Percentiles rank a stretch among this genome's conserved stretches.
Conservation (phyloP, 2,329 filamentous ascomycete species). For the Aspergillus pseudoglaucus region DNA sequence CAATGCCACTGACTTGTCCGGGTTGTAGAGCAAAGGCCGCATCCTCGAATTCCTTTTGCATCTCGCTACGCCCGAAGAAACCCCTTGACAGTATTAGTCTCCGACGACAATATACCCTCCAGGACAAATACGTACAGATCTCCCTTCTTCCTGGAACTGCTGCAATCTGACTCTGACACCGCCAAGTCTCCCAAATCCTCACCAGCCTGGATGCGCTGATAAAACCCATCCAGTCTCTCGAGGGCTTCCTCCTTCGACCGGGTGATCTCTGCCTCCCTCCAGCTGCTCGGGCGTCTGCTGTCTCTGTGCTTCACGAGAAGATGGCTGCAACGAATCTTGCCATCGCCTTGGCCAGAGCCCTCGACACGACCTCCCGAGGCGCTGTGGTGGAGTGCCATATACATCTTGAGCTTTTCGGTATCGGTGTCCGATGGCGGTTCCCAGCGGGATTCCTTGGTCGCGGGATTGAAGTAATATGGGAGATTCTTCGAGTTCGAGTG, state of each 20-base stretch:
- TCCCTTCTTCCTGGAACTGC: conserved; percentile 85
- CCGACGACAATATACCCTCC: background rate
- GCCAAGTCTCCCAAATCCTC: conserved; percentile 75
- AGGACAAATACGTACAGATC: conserved; percentile 59
- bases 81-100: conserved; percentile 47
- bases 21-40: conserved; percentile 84
- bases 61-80: conserved; percentile 88
- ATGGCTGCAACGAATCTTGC: conserved; percentile 90
- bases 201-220: conserved; percentile 67
- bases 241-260: conserved; percentile 81
- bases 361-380: conserved; percentile 33
- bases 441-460: conserved; percentile 86
- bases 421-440: conserved; percentile 85
- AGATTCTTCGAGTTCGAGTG: conserved; percentile 98
- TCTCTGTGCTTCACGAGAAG: conserved; percentile 88
- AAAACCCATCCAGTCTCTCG: conserved; percentile 67
- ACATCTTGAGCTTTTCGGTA: conserved; percentile 83
- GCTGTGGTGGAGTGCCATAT: conserved; percentile 87
- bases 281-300: conserved; percentile 83
- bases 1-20: conserved; percentile 77
- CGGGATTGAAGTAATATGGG: conserved; percentile 94
- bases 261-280: conserved; percentile 85
- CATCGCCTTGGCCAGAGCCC: conserved; percentile 46
- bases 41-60: conserved; percentile 98
- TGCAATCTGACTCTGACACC: conserved; percentile 86